Percentiles rank a stretch among this genome's conserved stretches.
These are phyloP conservation scores for Taphrina confusa DNA, from an alignment of 1,139 yeast species.

Conservation along the genomic window DNA sequence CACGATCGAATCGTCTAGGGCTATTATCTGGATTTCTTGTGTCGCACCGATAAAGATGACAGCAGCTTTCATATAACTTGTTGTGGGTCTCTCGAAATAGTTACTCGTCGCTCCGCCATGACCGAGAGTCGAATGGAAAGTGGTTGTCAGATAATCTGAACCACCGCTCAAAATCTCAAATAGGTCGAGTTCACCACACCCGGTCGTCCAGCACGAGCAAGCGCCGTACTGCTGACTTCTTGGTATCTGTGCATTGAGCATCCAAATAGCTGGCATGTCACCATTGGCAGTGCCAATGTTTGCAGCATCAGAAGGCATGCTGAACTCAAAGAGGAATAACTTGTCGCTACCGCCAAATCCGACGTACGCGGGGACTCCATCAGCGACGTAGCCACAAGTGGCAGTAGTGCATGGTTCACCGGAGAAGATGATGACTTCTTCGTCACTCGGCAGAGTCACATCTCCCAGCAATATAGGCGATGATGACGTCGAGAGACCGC, in stretches of 20 bases:
- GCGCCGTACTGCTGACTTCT: constrained; percentile 88
- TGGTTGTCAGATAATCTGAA: constrained; percentile 70
- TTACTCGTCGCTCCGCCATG: constrained; percentile 78
- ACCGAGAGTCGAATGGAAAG: constrained; percentile 87
- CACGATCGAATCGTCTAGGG: constrained; percentile 38
- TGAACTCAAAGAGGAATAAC: constrained; percentile 85
- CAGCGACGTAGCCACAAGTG: constrained; percentile 86
- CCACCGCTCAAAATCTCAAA: constrained; percentile 81
- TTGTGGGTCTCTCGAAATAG: constrained; percentile 80
- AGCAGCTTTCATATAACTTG: constrained; percentile 81
- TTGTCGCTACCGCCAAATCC: constrained; percentile 72
- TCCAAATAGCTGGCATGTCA: constrained; percentile 97
- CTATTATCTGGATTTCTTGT: constrained; percentile 58
- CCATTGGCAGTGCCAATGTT: constrained; percentile 52
- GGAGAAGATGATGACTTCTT: constrained; percentile 77
- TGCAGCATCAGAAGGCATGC: constrained; percentile 74
- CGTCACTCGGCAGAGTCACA: constrained; percentile 66
- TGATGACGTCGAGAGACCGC: constrained; percentile 69
- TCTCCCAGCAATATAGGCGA: constrained; percentile 63
- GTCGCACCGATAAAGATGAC: constrained; percentile 67
- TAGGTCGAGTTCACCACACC: constrained; percentile 94
- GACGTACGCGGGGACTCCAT: constrained; percentile 85
- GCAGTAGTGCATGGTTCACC: constrained; percentile 60
- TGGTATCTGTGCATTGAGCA: constrained; percentile 90
- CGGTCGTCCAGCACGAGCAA: constrained; percentile 82